Percentiles rank a stretch among this genome's conserved stretches.
Evolutionary conservation across 805 yeast species (phyloP).

Genomic region (Cyberlindnera petersonii): DNA sequence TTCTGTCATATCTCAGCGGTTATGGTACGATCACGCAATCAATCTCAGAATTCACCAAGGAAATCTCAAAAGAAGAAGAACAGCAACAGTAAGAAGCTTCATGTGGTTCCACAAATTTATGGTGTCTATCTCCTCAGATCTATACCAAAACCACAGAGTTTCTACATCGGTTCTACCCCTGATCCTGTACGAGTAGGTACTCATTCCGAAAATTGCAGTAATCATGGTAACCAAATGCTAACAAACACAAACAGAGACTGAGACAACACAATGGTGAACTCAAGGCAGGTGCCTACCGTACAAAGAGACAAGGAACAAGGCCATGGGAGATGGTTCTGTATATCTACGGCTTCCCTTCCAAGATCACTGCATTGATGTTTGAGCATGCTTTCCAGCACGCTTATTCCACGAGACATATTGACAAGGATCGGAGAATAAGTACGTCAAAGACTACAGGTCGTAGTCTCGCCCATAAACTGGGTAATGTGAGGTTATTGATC

Average conservation of each 20-base stretch:
- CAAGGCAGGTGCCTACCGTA: conserved; percentile 66
- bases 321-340: conserved; percentile 72
- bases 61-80: not conserved
- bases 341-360: conserved; percentile 70
- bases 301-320: conserved; percentile 51
- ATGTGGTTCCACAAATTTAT: conserved; percentile 45
- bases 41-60: not conserved
- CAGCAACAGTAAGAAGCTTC: conserved; percentile 4
- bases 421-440: conserved; percentile 35
- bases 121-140: conserved; percentile 72
- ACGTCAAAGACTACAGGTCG: conserved; percentile 36
- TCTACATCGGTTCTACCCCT: conserved; percentile 82
- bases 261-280: conserved; percentile 78
- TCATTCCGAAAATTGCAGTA: too few species aligned
- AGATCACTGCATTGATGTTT: conserved; percentile 67
- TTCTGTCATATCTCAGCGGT: too few species aligned
- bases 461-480: conserved; percentile 44
- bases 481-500: conserved; percentile 42
- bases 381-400: conserved; percentile 86
- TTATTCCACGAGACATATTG: conserved; percentile 58
- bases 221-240: too few species aligned
- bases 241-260: conserved; percentile 40
- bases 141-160: conserved; percentile 49
- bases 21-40: too few species aligned
- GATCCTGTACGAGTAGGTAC: conserved; percentile 50